Evolutionary conservation across 2,329 filamentous ascomycete genomes (phyloP), one percentile per base, ranked within the genome.

Genomic region (Pseudogymnoascus sp.): DNA sequence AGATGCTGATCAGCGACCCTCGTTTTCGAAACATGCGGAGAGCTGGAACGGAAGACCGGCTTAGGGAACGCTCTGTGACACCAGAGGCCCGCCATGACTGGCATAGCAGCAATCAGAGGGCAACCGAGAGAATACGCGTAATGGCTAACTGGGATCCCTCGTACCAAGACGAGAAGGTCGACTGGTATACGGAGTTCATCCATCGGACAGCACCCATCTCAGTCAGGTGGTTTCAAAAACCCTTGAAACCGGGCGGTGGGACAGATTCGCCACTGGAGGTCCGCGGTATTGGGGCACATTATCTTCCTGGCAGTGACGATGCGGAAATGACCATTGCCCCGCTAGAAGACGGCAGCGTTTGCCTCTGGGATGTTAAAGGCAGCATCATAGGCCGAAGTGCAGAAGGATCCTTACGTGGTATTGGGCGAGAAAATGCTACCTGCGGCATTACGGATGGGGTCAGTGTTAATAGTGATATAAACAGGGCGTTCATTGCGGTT

Each of bases 101-200:
- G 16, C 59, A 63, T 12, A 41, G 1, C 59, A 61, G 22, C 68
- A 68, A 61, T 38, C 68, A 71, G 65, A 69, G 64, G 50, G 64
- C 71, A 19, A 70, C 68, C 62, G 78, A 82, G 68, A 77, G 78
- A 62, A 75, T 78, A 22, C 82, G 86, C 60, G 82, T 90, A 63
- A 78, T 89, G 71, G 87, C 87, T 4, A 91, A 91, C 68, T 96
- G 92, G 92, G 91, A 96, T 68, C 90, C 90, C 0, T 85, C 84
- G 0, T 91, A 89, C 66, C 84, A 86, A 0, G 78, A 76, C 4
- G 92, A 97, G 75, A 79, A 79, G 41, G 81, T 93, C 19, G 86
- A 89, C 59, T 97, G 91, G 89, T 96, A 96, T 73, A 84, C 89
- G 62, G 93, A 97, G 74, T 96, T 92, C 71, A 88, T 96, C 66